Conservation (phyloP, 306 rosid genomes). For the Rosa chinensis region DNA sequence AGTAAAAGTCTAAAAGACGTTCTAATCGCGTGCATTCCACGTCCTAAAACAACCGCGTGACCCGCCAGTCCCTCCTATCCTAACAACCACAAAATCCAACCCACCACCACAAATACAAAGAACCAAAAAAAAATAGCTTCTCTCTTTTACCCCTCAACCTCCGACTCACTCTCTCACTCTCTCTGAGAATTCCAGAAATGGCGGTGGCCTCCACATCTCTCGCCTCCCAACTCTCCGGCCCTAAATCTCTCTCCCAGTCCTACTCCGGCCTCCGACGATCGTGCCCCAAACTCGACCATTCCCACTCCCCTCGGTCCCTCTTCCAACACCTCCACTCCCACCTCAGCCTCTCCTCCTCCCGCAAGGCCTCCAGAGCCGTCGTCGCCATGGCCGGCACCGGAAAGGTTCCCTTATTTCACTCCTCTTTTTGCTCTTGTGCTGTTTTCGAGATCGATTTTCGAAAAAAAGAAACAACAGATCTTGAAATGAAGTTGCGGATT, state of each 20-base stretch:
- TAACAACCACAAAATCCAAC: conserved; percentile 18
- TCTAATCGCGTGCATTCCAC: not conserved
- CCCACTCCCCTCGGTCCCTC: conserved; percentile 29
- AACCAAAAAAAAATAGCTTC: too few species aligned
- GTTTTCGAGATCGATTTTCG: not conserved
- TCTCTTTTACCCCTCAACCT: not conserved
- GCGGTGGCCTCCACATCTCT: conserved; percentile 81
- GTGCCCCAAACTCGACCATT: conserved; percentile 40
- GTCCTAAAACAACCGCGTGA: conserved; percentile 24
- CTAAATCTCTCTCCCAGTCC: conserved; percentile 33
- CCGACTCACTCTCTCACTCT: not conserved
- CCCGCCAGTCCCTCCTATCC: not conserved
- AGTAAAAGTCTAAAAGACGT: not conserved
- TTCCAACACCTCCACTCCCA: conserved; percentile 53
- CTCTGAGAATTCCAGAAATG: conserved; percentile 32
- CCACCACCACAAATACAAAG: not conserved
- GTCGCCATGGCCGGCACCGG: conserved; percentile 92
- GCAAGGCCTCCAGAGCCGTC: conserved; percentile 61
- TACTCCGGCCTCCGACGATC: conserved; percentile 65
- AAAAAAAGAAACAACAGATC: not conserved
- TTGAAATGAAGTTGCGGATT: not conserved
- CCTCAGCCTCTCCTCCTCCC: conserved; percentile 62
- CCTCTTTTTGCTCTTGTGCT: not conserved
- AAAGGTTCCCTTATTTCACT: conserved; percentile 43
- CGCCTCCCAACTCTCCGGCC: conserved; percentile 65